Evolutionary conservation across 2,329 filamentous ascomycete species (phyloP), one percentile per base, ranked within the genome.

Genomic region (Albophoma yamanashiensis): DNA sequence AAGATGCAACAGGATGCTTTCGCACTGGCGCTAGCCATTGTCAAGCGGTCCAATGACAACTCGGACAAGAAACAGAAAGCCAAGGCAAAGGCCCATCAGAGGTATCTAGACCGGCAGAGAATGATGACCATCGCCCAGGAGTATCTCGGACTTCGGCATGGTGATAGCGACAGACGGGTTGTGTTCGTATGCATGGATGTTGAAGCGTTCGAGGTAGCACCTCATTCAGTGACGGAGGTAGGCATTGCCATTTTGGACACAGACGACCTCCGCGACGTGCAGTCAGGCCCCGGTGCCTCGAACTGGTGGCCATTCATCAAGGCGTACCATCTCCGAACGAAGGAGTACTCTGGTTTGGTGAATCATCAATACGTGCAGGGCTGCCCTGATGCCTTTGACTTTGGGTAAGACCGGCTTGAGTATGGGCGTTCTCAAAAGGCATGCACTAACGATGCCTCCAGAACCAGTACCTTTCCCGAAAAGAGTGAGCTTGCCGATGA

Each of bases 181-280:
- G 79, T 95, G 9, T 88, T 97, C 65, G 78, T 96, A 61, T 85
- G 83, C 63, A 78, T 97, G 53, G 94, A 99, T 67, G 77, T 94
- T 39, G 94, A 99, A 72, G 86, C 88, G 1, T 90, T 87, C 61
- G 94, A 99, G 71, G 74, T 75, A 27, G 78, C 83, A 53, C 82
- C 85, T 15, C 76, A 79, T 40, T 77, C 83, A 15, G 81, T 97
- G 61, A 96, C 92, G 0, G 94, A 99, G 72, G 80, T 99, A 45
- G 94, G 94, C 0, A 78, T 99, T 47, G 87, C 91, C 1, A 86
- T 87, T 3, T 78, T 97, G 0, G 92, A 97, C 70, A 92, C 89
- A 0, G 66, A 72, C 5, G 72, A 81, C 43, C 69, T 91, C 27
- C 66, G 73, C 1, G 74, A 71, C 9, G 62, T 85, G 0, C 67